Evolutionary conservation across 2,329 filamentous ascomycete species (phyloP).

Genomic region (Cryphonectria nitschkei): DNA sequence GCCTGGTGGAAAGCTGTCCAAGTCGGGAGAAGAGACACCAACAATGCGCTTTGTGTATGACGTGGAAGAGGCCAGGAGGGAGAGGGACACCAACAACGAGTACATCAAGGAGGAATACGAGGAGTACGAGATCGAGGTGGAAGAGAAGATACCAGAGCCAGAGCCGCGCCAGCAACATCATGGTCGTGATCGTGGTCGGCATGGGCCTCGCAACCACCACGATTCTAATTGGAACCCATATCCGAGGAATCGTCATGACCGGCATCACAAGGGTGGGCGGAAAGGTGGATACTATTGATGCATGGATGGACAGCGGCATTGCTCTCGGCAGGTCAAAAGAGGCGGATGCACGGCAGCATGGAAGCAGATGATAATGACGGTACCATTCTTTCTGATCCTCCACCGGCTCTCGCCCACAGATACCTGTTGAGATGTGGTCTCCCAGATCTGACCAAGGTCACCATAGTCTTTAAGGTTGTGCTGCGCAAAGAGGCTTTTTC

Average conservation of each 20-base stretch:
- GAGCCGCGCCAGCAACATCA: slow-evolving; percentile 32
- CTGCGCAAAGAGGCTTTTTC: neutral
- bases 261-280: slow-evolving; percentile 26
- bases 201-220: slow-evolving; percentile 26
- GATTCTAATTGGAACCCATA: slow-evolving; percentile 28
- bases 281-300: slow-evolving; percentile 29
- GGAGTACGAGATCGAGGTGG: slow-evolving; percentile 77
- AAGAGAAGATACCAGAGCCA: slow-evolving; percentile 58
- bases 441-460: neutral
- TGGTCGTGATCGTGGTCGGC: slow-evolving; percentile 29
- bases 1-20: slow-evolving; percentile 46
- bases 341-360: neutral
- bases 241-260: slow-evolving; percentile 27
- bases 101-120: slow-evolving; percentile 77
- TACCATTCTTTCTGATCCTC: neutral
- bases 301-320: neutral
- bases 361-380: neutral
- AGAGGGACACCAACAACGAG: slow-evolving; percentile 67
- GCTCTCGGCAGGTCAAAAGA: neutral
- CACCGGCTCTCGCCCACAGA: neutral
- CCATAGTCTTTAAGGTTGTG: neutral
- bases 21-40: slow-evolving; percentile 53
- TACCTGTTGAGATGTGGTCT: neutral
- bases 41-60: slow-evolving; percentile 92
- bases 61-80: slow-evolving; percentile 71